Evolutionary conservation across 129 eudicot genomes (phyloP).

Genomic region (Tagetes erecta): DNA sequence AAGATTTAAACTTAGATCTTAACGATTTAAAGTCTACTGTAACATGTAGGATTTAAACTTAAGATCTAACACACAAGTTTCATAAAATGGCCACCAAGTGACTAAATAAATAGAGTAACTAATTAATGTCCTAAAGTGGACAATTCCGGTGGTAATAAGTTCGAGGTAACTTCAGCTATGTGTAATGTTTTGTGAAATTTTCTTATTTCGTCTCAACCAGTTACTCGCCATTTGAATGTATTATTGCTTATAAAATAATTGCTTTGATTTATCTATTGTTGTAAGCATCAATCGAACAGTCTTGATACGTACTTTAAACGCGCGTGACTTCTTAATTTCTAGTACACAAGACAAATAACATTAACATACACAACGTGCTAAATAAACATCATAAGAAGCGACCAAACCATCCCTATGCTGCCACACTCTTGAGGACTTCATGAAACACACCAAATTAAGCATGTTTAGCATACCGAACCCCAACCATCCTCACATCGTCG

Average conservation of each 20-base stretch:
- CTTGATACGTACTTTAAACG: conserved; percentile 15
- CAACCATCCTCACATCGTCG: conserved; percentile 68
- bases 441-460: conserved; percentile 31
- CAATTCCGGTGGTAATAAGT: too few species aligned
- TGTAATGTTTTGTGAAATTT: too few species aligned
- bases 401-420: conserved; percentile 23
- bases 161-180: too few species aligned
- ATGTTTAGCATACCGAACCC: conserved; percentile 47
- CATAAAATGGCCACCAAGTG: too few species aligned
- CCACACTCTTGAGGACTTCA: conserved; percentile 9
- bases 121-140: too few species aligned
- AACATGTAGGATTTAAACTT: too few species aligned
- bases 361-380: conserved; percentile 39
- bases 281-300: not conserved
- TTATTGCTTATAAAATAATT: conserved; percentile 1
- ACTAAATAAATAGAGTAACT: too few species aligned
- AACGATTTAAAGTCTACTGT: too few species aligned
- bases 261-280: not conserved
- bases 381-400: conserved; percentile 35
- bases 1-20: too few species aligned
- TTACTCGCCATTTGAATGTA: not conserved
- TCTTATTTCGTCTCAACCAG: too few species aligned
- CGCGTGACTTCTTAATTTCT: conserved; percentile 17
- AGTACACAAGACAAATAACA: conserved; percentile 35
- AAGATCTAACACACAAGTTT: too few species aligned